phyloP scores from a whole-genome alignment of 495 filamentous ascomycete genomes.

The Annulohypoxylon bovei region DNA sequence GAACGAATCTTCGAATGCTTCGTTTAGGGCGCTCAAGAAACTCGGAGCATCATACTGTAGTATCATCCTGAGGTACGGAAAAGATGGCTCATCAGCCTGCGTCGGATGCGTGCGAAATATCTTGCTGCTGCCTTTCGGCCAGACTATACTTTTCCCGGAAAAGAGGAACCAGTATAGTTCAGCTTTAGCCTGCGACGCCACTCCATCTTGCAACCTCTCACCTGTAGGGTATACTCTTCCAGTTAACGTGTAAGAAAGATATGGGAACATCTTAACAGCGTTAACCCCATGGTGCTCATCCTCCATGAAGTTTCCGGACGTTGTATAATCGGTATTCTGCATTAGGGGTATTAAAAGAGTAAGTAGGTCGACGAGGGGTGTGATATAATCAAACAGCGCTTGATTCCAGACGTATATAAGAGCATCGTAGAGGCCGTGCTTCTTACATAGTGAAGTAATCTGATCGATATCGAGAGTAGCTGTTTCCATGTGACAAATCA shows the following conservation, averaged over 20 bases:
- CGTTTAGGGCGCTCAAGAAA: slow-evolving; percentile 94
- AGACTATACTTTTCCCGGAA: slow-evolving; percentile 75
- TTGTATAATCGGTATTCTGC: slow-evolving; percentile 59
- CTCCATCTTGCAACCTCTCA: slow-evolving; percentile 70
- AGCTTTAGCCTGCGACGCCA: slow-evolving; percentile 79
- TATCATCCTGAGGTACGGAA: slow-evolving; percentile 83
- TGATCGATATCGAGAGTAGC: slow-evolving; percentile 93
- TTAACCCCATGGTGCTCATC: slow-evolving; percentile 66
- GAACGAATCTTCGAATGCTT: slow-evolving; percentile 95
- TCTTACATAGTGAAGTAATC: slow-evolving; percentile 87
- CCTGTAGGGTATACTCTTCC: slow-evolving; percentile 91
- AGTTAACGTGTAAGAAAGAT: slow-evolving; percentile 91
- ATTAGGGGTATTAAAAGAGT: slow-evolving; percentile 70
- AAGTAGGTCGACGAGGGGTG: slow-evolving; percentile 86
- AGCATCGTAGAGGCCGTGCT: slow-evolving; percentile 91
- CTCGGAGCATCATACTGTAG: slow-evolving; percentile 89
- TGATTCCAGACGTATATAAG: slow-evolving; percentile 98
- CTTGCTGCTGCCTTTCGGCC: slow-evolving; percentile 67
- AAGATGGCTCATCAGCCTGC: slow-evolving; percentile 68
- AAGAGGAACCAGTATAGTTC: slow-evolving; percentile 93
- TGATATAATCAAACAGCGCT: slow-evolving; percentile 86
- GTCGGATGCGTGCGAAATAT: slow-evolving; percentile 62
- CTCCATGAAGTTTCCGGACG: slow-evolving; percentile 54
- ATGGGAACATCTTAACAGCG: slow-evolving; percentile 92
- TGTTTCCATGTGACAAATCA: slow-evolving; percentile 92